phyloP scores from a whole-genome alignment of 1,284 basidiomycete genomes.

The Ceratobasidium sp. region DNA sequence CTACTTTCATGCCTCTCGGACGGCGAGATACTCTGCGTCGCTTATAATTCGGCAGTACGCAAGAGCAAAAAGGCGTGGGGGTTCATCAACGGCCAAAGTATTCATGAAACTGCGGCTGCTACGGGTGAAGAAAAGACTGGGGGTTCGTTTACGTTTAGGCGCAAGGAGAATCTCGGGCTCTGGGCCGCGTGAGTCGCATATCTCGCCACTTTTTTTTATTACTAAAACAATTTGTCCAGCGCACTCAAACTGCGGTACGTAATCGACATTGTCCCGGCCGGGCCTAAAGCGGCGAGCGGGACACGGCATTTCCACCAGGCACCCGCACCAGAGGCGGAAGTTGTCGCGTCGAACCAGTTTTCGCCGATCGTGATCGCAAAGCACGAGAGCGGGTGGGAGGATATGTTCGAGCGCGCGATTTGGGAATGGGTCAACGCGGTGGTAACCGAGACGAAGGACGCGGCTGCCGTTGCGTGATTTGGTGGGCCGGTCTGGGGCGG shows the following conservation, averaged over 20 bases:
- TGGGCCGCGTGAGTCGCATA: constrained; percentile 76
- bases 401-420: constrained; percentile 74
- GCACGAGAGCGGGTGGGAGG: constrained; percentile 80
- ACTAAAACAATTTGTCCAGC: constrained; percentile 56
- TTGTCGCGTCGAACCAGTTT: constrained; percentile 51
- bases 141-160: constrained; percentile 79
- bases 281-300: constrained; percentile 45
- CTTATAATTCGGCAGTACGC: constrained; percentile 83
- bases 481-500: background rate
- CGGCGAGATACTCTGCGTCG: constrained; percentile 80
- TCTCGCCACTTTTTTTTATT: background rate
- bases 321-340: constrained; percentile 51
- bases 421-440: constrained; percentile 74
- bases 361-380: constrained; percentile 73
- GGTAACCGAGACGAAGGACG: constrained; percentile 64
- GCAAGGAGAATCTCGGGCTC: constrained; percentile 82
- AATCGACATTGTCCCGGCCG: constrained; percentile 58
- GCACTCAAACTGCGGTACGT: constrained; percentile 84
- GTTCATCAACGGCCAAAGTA: constrained; percentile 77
- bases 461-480: background rate
- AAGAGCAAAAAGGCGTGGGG: constrained; percentile 87
- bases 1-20: constrained; percentile 74
- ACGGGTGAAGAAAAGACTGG: constrained; percentile 53
- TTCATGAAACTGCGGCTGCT: constrained; percentile 70
- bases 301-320: constrained; percentile 52